Evolutionary conservation across 192 early-diverging fungal genomes (phyloP).

Genomic region (Coemansia sp.): DNA sequence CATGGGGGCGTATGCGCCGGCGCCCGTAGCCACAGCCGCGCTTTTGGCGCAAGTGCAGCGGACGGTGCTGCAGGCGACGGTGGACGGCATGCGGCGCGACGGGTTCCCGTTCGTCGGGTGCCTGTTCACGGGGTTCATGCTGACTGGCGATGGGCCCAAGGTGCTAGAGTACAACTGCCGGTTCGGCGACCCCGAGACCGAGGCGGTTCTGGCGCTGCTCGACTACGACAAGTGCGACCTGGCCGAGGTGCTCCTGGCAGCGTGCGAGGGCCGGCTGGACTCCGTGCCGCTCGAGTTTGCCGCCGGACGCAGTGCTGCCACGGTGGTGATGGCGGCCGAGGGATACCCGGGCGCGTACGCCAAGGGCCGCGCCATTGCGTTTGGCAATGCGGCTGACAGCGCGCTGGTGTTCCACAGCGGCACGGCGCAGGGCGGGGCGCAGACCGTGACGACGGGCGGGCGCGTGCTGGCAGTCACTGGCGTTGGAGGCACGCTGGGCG

Average conservation of each 20-base stretch:
- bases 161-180: slow-evolving; percentile 98
- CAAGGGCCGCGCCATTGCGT: slow-evolving; percentile 77
- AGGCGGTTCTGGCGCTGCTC: slow-evolving; percentile 90
- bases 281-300: slow-evolving; percentile 76
- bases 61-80: slow-evolving; percentile 85
- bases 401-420: slow-evolving; percentile 92
- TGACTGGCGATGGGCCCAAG: slow-evolving; percentile 87
- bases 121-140: slow-evolving; percentile 96
- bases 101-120: slow-evolving; percentile 96
- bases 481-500: slow-evolving; percentile 68
- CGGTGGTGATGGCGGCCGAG: slow-evolving; percentile 88
- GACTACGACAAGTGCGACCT: slow-evolving; percentile 77
- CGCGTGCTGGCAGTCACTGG: slow-evolving; percentile 94
- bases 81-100: slow-evolving; percentile 95
- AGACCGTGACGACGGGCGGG: slow-evolving; percentile 84
- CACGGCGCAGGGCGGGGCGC: slow-evolving; percentile 62
- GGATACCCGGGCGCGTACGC: slow-evolving; percentile 91
- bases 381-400: slow-evolving; percentile 54
- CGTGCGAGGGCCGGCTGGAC: slow-evolving; percentile 88
- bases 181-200: slow-evolving; percentile 98
- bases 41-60: slow-evolving; percentile 71
- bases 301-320: slow-evolving; percentile 72
- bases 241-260: slow-evolving; percentile 84
- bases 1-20: slow-evolving; percentile 98
- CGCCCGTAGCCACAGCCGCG: slow-evolving; percentile 83